Evolutionary conservation across 768 basidiomycete species (phyloP).

Genomic region (Mycena vulgaris): DNA sequence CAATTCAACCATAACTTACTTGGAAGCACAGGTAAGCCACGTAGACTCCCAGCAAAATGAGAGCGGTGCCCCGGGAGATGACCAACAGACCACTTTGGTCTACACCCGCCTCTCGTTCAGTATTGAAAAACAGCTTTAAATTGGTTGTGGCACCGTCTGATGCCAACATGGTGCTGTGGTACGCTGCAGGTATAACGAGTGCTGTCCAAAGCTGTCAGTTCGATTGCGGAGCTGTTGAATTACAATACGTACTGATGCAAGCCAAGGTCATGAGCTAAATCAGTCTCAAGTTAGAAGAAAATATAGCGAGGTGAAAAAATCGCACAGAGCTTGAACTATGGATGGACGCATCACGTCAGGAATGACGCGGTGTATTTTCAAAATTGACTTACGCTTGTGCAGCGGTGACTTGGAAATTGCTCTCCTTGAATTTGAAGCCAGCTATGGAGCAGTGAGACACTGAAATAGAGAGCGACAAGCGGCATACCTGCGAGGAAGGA

Average conservation of each 20-base stretch:
- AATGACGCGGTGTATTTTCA: no score
- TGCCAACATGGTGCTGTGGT: slow-evolving; percentile 63
- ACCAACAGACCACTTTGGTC: slow-evolving; percentile 69
- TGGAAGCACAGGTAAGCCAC: slow-evolving; percentile 83
- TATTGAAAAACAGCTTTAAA: slow-evolving; percentile 10
- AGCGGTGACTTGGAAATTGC: slow-evolving; percentile 84
- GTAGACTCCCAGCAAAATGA: slow-evolving; percentile 83
- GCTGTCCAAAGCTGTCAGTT: slow-evolving; percentile 55
- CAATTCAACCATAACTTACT: slow-evolving; percentile 53
- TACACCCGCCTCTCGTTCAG: slow-evolving; percentile 42
- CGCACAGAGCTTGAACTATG: slow-evolving; percentile 65
- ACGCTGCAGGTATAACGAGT: slow-evolving; percentile 93
- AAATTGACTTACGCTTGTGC: slow-evolving; percentile 82
- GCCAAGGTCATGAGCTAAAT: slow-evolving; percentile 86
- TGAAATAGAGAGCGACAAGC: neutral
- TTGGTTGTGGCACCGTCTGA: slow-evolving; percentile 25
- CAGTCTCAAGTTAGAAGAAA: slow-evolving; percentile 24
- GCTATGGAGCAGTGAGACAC: slow-evolving; percentile 54
- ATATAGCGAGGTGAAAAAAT: slow-evolving; percentile 11
- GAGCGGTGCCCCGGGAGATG: slow-evolving; percentile 87
- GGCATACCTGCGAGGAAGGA: slow-evolving; percentile 86
- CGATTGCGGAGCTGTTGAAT: neutral
- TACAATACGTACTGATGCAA: slow-evolving; percentile 77
- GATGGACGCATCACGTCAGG: no score
- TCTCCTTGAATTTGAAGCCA: slow-evolving; percentile 76